phyloP scores from a whole-genome alignment of 257 asterid species.

The Salvia miltiorrhiza region DNA sequence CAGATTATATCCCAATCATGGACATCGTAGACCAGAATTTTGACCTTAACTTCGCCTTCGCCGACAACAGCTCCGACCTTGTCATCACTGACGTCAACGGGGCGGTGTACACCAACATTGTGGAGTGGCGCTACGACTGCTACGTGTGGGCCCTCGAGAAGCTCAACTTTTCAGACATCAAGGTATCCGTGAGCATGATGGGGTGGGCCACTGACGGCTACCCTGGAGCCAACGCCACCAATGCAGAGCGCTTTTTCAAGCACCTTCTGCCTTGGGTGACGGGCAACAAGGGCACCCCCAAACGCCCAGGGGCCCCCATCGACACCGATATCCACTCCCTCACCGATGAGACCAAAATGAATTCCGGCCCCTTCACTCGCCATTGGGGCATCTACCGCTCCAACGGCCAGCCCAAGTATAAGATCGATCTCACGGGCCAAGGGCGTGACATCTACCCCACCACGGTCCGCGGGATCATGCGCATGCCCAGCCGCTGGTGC shows the following conservation, averaged over 20 bases:
- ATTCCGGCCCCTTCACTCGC: neutral
- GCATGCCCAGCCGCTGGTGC: slow-evolving; percentile 42
- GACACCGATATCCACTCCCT: slow-evolving; percentile 26
- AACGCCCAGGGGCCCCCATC: slow-evolving; percentile 30
- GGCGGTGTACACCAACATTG: slow-evolving; percentile 27
- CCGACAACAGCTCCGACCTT: slow-evolving; percentile 4
- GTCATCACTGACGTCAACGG: slow-evolving; percentile 16
- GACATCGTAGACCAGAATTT: rapidly evolving
- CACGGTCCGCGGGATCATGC: slow-evolving; percentile 23
- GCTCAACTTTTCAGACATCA: neutral
- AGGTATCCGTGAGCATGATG: slow-evolving; percentile 15
- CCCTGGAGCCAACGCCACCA: slow-evolving; percentile 10
- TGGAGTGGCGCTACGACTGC: slow-evolving; percentile 34
- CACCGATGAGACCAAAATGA: slow-evolving; percentile 30
- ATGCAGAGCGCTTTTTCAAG: slow-evolving; percentile 34
- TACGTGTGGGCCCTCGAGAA: slow-evolving; percentile 35
- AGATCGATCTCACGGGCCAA: slow-evolving; percentile 37
- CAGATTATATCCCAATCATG: slow-evolving; percentile 24
- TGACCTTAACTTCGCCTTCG: slow-evolving; percentile 28
- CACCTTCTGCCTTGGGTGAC: slow-evolving; percentile 20
- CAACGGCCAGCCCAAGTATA: slow-evolving; percentile 40
- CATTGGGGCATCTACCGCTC: slow-evolving; percentile 37
- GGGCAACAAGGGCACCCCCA: slow-evolving; percentile 40
- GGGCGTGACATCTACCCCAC: slow-evolving; percentile 31
- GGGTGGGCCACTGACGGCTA: slow-evolving; percentile 61